A percentile compares a stretch with the other conserved stretches of the same genome.
These are phyloP conservation scores for Trebouxiophyceae sp. DNA, from an alignment of 163 green algal species.

Conservation along the genomic window DNA sequence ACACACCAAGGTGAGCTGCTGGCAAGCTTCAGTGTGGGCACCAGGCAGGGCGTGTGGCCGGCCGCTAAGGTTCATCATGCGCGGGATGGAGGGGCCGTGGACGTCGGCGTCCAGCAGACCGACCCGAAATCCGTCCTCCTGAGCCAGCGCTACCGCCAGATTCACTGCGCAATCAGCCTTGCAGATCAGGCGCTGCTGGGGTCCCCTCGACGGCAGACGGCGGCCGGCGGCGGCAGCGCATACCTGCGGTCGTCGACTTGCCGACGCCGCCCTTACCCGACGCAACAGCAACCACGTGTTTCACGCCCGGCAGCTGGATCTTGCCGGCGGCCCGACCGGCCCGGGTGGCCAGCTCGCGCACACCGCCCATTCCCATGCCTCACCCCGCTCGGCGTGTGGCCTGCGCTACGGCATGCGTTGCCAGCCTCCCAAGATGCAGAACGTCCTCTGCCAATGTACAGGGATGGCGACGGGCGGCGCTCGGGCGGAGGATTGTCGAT, in stretches of 20 bases:
- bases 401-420: too few relatives aligned
- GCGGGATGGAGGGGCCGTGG: constrained; percentile 81
- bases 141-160: constrained; percentile 74
- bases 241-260: constrained; percentile 60
- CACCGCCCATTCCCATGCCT: neutral
- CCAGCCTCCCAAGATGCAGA: too few relatives aligned
- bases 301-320: constrained; percentile 16
- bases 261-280: constrained; percentile 77
- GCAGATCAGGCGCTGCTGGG: too few relatives aligned
- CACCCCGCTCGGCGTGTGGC: neutral
- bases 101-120: constrained; percentile 93
- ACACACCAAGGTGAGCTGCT: too few relatives aligned
- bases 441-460: too few relatives aligned
- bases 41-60: constrained; percentile 47
- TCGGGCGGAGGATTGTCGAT: neutral
- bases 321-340: neutral
- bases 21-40: too few relatives aligned
- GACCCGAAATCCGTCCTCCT: constrained; percentile 53
- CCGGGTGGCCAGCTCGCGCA: neutral
- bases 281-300: constrained; percentile 72
- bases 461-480: too few relatives aligned
- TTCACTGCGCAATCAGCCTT: too few relatives aligned
- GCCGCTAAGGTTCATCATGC: constrained; percentile 78
- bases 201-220: too few relatives aligned
- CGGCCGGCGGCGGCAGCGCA: too few relatives aligned